phyloP scores from a whole-genome alignment of 441 rosid genomes.

The Brassica balearica region DNA sequence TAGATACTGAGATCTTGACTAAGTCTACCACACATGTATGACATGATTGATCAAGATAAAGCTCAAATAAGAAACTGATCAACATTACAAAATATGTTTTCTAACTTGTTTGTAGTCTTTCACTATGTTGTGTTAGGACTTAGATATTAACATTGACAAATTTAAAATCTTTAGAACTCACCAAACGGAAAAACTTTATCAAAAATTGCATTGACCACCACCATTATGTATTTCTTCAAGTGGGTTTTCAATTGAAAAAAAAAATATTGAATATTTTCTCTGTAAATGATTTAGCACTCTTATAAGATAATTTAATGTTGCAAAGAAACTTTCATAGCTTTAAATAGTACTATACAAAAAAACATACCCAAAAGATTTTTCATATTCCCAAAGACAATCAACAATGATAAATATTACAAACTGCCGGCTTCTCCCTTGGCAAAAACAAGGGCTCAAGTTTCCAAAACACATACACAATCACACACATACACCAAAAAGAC shows the following conservation, averaged over 20 bases:
- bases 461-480: constrained; percentile 25
- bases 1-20: background rate
- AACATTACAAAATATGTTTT: too few relatives aligned
- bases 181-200: too few relatives aligned
- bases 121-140: too few relatives aligned
- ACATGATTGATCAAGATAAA: background rate
- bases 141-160: too few relatives aligned
- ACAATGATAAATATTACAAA: constrained; percentile 24
- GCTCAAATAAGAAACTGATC: background rate
- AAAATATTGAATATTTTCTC: background rate
- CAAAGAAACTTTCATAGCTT: constrained; percentile 8
- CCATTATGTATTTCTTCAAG: background rate
- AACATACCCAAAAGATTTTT: background rate
- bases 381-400: constrained; percentile 11
- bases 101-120: too few relatives aligned
- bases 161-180: too few relatives aligned
- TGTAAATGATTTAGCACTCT: background rate
- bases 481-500: constrained; percentile 23
- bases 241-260: background rate
- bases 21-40: background rate
- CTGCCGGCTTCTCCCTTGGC: constrained; percentile 27
- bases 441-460: constrained; percentile 33
- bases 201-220: background rate
- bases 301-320: background rate
- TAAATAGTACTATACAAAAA: background rate